phyloP scores from a whole-genome alignment of 2,329 filamentous ascomycete genomes.

The Elsinoe perseae region DNA sequence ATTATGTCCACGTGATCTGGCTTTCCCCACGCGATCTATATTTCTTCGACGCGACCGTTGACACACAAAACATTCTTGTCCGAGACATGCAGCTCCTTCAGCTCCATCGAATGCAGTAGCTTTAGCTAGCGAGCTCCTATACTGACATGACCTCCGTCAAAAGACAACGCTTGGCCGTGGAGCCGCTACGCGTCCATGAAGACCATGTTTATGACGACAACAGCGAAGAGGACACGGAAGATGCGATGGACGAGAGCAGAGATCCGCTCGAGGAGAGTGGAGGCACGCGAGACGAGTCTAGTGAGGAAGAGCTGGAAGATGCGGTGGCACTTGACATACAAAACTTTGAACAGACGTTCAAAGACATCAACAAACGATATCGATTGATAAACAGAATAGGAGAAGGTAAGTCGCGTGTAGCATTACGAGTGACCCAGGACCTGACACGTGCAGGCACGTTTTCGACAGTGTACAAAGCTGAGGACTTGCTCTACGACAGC shows the following conservation, averaged over 20 bases:
- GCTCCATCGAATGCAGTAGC: neutral
- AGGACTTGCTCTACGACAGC: constrained; percentile 76
- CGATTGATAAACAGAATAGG: constrained; percentile 93
- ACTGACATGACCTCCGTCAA: constrained; percentile 17
- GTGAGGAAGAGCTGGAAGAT: constrained; percentile 55
- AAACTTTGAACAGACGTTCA: constrained; percentile 72
- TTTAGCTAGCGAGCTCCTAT: neutral
- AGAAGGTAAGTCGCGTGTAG: constrained; percentile 57
- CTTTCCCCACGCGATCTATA: neutral
- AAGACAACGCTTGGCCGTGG: constrained; percentile 7
- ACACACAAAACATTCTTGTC: constrained; percentile 1
- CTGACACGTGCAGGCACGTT: constrained; percentile 64
- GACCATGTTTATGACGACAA: constrained; percentile 19
- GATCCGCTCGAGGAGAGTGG: constrained; percentile 44
- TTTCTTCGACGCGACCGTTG: constrained; percentile 9
- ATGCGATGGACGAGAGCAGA: constrained; percentile 40
- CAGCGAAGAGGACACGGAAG: constrained; percentile 19
- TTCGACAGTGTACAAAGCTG: constrained; percentile 97
- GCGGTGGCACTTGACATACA: constrained; percentile 78
- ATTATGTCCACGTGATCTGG: constrained; percentile 3
- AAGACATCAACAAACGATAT: constrained; percentile 74
- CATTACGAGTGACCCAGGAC: neutral
- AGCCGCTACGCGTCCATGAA: constrained; percentile 14
- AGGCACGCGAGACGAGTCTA: constrained; percentile 47
- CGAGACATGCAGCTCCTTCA: neutral